phyloP scores from a whole-genome alignment of 2,329 filamentous ascomycete species.

The Onygena corvina region DNA sequence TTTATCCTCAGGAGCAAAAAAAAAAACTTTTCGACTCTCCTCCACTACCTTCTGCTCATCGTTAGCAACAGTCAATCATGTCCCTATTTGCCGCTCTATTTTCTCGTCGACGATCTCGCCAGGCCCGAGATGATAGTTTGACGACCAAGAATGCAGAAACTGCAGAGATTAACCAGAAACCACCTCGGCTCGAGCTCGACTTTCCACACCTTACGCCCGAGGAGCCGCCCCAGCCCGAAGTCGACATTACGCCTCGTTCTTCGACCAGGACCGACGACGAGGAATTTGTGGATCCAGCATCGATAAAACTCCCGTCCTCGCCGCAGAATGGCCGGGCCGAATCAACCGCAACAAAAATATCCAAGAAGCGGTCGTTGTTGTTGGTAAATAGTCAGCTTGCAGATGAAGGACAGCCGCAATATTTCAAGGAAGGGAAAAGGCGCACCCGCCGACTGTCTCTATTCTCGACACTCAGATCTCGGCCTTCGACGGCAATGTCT shows the following conservation, averaged over 20 bases:
- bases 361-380: slow-evolving; percentile 4
- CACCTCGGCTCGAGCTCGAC: slow-evolving; percentile 6
- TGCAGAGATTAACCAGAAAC: not conserved
- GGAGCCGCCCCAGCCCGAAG: not conserved
- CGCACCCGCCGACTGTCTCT: not conserved
- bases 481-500: not conserved
- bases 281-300: not conserved
- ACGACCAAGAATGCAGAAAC: not conserved
- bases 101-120: slow-evolving; percentile 6
- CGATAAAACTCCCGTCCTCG: not conserved
- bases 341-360: not conserved
- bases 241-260: not conserved
- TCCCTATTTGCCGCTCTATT: slow-evolving; percentile 2
- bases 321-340: not conserved
- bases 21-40: not conserved
- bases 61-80: not conserved
- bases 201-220: not conserved
- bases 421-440: slow-evolving; percentile 1
- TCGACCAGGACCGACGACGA: not conserved
- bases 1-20: too few species aligned
- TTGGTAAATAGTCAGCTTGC: not conserved
- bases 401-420: not conserved
- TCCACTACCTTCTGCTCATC: not conserved
- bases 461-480: not conserved
- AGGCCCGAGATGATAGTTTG: not conserved